A percentile compares a stretch with the other conserved stretches of the same genome.
Evolutionary conservation across 1,284 basidiomycete species (phyloP).

Genomic region (Xanthoconium separans): DNA sequence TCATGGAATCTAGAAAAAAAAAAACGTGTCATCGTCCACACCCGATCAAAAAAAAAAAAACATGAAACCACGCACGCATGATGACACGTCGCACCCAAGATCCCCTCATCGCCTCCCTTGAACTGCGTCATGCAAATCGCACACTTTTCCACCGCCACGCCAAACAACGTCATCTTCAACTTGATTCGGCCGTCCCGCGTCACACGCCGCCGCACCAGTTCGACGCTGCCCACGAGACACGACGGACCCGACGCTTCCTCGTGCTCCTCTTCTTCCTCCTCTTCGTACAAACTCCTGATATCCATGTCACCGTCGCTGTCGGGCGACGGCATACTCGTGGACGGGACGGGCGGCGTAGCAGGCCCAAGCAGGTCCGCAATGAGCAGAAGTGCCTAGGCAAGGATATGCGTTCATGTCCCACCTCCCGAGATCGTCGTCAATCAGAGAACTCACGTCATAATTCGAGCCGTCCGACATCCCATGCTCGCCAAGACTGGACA

Average conservation of each 20-base stretch:
- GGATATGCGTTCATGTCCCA: conserved; percentile 24
- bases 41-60: no score
- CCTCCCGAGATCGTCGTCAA: conserved; percentile 22
- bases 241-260: conserved; percentile 5
- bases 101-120: conserved; percentile 55
- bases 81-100: conserved; percentile 63
- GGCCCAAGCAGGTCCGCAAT: conserved; percentile 33
- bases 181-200: conserved; percentile 74
- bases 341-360: conserved; percentile 22
- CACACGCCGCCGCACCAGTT: conserved; percentile 63
- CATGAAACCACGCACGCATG: conserved; percentile 52
- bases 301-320: conserved; percentile 16
- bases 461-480: conserved; percentile 30
- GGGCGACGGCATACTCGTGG: background rate
- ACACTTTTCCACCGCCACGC: conserved; percentile 74
- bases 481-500: conserved; percentile 29
- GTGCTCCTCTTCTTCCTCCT: background rate
- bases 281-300: background rate
- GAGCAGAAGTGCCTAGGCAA: conserved; percentile 31
- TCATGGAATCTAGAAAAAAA: no score
- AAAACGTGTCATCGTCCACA: no score
- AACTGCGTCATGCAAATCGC: conserved; percentile 81
- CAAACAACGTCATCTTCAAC: conserved; percentile 73
- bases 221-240: conserved; percentile 60
- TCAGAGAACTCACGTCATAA: conserved; percentile 33